Percentiles rank a stretch among this genome's conserved stretches.
Conservation (phyloP, 176 grass and related monocot genomes). For the Zoysia japonica region DNA sequence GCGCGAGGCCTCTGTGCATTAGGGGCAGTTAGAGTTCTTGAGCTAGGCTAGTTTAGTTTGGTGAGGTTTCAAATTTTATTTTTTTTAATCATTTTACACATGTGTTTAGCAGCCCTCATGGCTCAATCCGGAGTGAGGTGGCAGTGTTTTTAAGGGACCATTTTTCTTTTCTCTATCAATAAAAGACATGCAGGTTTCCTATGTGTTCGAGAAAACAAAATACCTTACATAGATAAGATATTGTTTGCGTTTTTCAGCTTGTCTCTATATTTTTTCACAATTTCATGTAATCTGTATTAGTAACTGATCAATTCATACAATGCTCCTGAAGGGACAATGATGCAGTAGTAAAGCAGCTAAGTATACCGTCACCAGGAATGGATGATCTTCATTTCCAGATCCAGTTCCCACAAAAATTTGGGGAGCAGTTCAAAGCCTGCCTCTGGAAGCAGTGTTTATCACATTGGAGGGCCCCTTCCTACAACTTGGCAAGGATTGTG, state of each 20-base stretch:
- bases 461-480: slow-evolving; percentile 78
- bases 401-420: slow-evolving; percentile 50
- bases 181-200: too few species aligned
- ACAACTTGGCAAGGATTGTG: slow-evolving; percentile 57
- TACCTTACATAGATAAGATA: not conserved
- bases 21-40: too few species aligned
- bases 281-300: not conserved
- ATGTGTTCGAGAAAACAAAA: too few species aligned
- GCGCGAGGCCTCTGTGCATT: too few species aligned
- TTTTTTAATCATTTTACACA: too few species aligned
- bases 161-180: too few species aligned
- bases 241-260: not conserved
- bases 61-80: too few species aligned
- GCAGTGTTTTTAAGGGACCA: too few species aligned
- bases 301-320: not conserved
- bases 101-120: too few species aligned
- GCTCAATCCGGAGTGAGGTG: too few species aligned
- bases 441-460: slow-evolving; percentile 77
- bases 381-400: slow-evolving; percentile 53
- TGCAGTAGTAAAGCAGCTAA: slow-evolving; percentile 43
- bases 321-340: slow-evolving; percentile 57
- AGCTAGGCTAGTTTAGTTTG: too few species aligned
- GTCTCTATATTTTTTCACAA: too few species aligned
- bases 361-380: slow-evolving; percentile 38
- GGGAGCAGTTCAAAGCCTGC: slow-evolving; percentile 70